A percentile compares a stretch with the other conserved stretches of the same genome.
phyloP scores from a whole-genome alignment of 805 yeast species.

The Candida silvicultrix region DNA sequence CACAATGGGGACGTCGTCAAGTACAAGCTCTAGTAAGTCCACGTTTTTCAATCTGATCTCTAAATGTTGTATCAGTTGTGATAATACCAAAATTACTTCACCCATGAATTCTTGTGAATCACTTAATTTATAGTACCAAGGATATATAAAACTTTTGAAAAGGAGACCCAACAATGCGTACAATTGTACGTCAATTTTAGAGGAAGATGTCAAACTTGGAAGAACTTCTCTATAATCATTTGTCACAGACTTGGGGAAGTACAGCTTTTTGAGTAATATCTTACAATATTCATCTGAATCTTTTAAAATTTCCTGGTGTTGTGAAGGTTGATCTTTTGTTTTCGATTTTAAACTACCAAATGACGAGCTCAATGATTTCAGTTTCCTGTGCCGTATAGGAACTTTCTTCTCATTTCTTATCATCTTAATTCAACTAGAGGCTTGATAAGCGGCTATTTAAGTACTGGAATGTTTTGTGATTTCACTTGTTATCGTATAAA shows the following conservation, averaged over 20 bases:
- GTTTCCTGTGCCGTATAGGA: background rate
- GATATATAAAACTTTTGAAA: conserved; percentile 37
- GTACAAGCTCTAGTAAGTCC: conserved; percentile 33
- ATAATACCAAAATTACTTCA: conserved; percentile 33
- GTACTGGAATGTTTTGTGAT: background rate
- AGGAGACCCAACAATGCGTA: conserved; percentile 41
- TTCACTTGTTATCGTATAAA: background rate
- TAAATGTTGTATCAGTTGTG: conserved; percentile 33
- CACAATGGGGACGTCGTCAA: conserved; percentile 18
- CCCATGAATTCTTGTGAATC: conserved; percentile 34
- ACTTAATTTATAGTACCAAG: conserved; percentile 38
- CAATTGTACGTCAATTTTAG: conserved; percentile 35
- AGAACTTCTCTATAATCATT: conserved; percentile 19
- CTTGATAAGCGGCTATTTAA: no score
- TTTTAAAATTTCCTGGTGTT: conserved; percentile 3
- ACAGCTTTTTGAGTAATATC: conserved; percentile 19
- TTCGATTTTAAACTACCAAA: background rate
- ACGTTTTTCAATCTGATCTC: conserved; percentile 27
- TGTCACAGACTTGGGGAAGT: conserved; percentile 17
- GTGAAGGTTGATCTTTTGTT: background rate
- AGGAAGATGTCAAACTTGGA: conserved; percentile 34
- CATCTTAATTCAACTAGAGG: background rate
- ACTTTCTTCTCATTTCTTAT: conserved; percentile 5
- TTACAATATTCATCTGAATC: conserved; percentile 22
- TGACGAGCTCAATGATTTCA: background rate